Base-by-base conservation (phyloP, 371 early-diverging fungal genomes). In the Rhizopus microsporus region DNA sequence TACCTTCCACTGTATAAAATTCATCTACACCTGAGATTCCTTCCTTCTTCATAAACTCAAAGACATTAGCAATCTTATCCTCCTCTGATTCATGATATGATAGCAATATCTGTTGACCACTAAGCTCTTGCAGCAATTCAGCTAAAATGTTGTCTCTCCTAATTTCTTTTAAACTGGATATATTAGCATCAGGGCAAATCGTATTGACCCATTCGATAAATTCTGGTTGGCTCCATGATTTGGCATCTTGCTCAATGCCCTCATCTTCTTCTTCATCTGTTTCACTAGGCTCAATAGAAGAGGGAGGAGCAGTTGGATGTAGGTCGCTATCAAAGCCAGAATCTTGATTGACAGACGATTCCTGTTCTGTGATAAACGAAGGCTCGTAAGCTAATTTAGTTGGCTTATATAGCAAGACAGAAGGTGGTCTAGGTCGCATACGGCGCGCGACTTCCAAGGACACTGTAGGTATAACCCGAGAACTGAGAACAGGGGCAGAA, bases 381-480 rank as follows among this genome's bases (percentile, higher is more conserved):
- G 15, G n/a, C 9, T 43, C 23, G 17, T 32, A 54, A 34, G 51
- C 16, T 56, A 54, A 42, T 61, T 53, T 60, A 69, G 54, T 54
- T 62, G 55, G 13, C 38, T 37, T 46, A 60, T 69, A 43, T 5
- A 70, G 50, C 13, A 80, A 51, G 30, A 80, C 62, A 2, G 84
- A 84, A 32, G 88, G 86, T 12, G 88, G 87, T 15, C 88, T 78
- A 8, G 88, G 88, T 8, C 77, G 65, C 80, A 84, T 69, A 49
- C 80, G 74, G 12, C 79, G 80, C 13, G 88, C 88, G 0, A 82
- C 78, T 47, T 84, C 80, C 15, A 88, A 62, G 5, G 85, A 77
- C 10, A 88, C 78, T 0, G 88, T 86, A 3, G 83, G 78, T 32
- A 88, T 77, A 49, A 78, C 79, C 50, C 81, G 82, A 4, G 86